These are phyloP conservation scores for Phytophthora cryptogea DNA, from an alignment of 352 stramenopile genomes.

Conservation along the genomic window DNA sequence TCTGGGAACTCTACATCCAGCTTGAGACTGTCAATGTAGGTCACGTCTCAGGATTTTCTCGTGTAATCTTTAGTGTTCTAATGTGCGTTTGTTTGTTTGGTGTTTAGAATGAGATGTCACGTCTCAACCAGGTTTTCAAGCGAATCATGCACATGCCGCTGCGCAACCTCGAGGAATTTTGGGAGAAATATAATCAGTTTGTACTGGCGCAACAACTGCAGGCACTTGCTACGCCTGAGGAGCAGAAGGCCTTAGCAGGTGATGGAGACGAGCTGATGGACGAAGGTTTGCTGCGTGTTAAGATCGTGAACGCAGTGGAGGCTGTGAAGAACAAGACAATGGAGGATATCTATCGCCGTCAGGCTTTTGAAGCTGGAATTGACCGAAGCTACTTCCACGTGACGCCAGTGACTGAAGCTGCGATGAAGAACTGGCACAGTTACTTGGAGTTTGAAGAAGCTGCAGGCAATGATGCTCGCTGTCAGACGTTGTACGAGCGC, in stretches of 20 bases:
- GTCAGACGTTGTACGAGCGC: conserved; percentile 74
- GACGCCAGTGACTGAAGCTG: conserved; percentile 63
- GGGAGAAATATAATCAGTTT: conserved; percentile 89
- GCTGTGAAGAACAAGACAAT: conserved; percentile 71
- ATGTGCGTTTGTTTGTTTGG: not conserved
- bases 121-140: conserved; percentile 83
- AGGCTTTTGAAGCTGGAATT: conserved; percentile 77
- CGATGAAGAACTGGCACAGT: conserved; percentile 78
- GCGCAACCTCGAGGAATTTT: conserved; percentile 82
- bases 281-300: conserved; percentile 77
- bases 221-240: conserved; percentile 61
- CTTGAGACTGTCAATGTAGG: conserved; percentile 79
- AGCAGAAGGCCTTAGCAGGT: conserved; percentile 58
- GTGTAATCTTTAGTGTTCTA: not conserved
- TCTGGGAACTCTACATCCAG: conserved; percentile 84
- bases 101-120: conserved; percentile 80
- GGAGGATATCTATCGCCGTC: conserved; percentile 62
- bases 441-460: conserved; percentile 85
- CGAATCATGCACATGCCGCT: conserved; percentile 72
- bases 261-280: conserved; percentile 73
- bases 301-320: conserved; percentile 82
- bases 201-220: conserved; percentile 73
- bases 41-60: not conserved
- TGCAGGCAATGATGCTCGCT: conserved; percentile 48
- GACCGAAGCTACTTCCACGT: conserved; percentile 86